Base-by-base conservation (phyloP, 352 stramenopile genomes). In the Thraustochytrium sp. region DNA sequence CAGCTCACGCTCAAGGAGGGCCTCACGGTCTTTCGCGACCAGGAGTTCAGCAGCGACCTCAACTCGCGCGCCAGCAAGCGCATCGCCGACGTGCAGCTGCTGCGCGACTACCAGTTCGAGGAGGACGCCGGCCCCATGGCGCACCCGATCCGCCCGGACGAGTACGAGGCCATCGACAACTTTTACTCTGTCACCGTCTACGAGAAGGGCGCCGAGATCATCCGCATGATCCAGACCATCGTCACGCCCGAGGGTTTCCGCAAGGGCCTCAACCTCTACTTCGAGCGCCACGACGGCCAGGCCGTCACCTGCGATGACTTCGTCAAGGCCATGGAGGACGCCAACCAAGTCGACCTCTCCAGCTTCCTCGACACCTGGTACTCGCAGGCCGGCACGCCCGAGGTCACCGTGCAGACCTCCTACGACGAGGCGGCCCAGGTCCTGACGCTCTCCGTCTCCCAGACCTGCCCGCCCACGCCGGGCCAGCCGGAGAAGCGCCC, bases 231-330 rank as follows among this genome's bases (percentile, higher is more conserved):
- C 23, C 84, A 91, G 5, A 95, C 92, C 16, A 80, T 96, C 11
- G 75, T 96, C 0, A 87, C 86, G 0, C 68, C 76, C 8, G 89
- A 90, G 51, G 92, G 91, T 18, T 96, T 96, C 80, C 87, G 92
- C 37, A 95, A 94, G 83, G 92, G 91, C 9, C 93, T 95, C 89
- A 90, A 95, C 84, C 85, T 95, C 23, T 96, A 96, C 84, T 95
- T 96, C 86, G 86, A 95, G 65, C 86, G 88, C 49, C 87, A 90
- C 74, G 88, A 91, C 76, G 88, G 88, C 48, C 80, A 89, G 49
- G 92, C 89, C n/a, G 92, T 96, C 2, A 96, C 91, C 8, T 96
- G 92, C 85, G 91, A 96, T 75, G 91, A 96, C 82, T 96, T 95
- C 84, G 84, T 92, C 26, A 82, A 86, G 13, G 92, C 92, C 21